A percentile compares a stretch with the other conserved stretches of the same genome.
These are phyloP conservation scores for Citropsis articulata DNA, from an alignment of 345 rosid genomes.

Conservation along the genomic window DNA sequence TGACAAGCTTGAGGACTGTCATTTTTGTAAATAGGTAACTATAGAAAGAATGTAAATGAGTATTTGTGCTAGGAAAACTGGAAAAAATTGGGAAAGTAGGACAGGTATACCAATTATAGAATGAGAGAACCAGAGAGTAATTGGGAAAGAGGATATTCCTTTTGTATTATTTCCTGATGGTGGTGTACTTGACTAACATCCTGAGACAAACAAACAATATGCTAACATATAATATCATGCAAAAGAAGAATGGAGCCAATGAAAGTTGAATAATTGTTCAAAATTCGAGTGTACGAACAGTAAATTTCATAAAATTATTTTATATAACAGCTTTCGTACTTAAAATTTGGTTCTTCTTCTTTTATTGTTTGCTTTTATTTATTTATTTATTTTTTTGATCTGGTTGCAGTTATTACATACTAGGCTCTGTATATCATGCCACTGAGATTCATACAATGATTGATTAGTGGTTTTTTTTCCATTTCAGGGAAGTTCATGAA, in stretches of 20 bases:
- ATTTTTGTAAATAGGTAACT: background rate
- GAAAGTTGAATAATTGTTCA: background rate
- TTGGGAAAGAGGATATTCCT: background rate
- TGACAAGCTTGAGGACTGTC: background rate
- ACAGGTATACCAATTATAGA: background rate
- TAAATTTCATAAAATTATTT: background rate
- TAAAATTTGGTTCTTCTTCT: background rate
- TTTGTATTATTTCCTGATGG: background rate
- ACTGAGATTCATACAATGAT: background rate
- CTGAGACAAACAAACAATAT: background rate
- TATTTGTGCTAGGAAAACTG: background rate
- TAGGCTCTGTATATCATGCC: background rate
- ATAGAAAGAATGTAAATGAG: background rate
- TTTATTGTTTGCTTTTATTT: background rate
- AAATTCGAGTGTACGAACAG: background rate
- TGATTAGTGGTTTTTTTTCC: background rate
- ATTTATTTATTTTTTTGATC: background rate
- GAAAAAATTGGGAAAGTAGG: background rate
- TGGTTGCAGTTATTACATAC: background rate
- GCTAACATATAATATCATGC: background rate
- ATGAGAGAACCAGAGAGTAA: background rate
- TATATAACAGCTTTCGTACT: background rate
- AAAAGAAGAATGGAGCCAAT: background rate
- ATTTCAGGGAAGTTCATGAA: slow-evolving; percentile 80
- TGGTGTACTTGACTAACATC: background rate